These are phyloP conservation scores for Sclerotinia borealis DNA, from an alignment of 2,329 filamentous ascomycete species.

Conservation along the genomic window DNA sequence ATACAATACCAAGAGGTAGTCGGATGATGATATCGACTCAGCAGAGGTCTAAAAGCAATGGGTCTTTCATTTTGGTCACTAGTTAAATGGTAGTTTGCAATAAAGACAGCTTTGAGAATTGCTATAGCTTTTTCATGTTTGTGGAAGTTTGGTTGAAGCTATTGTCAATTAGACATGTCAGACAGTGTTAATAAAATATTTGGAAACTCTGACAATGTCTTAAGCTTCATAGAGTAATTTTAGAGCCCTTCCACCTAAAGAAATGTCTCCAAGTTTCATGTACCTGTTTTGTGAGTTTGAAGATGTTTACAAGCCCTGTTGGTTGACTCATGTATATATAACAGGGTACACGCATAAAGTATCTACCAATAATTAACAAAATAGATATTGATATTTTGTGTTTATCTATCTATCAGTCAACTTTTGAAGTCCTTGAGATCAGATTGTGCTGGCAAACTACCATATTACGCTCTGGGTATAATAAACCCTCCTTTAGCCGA, in stretches of 20 bases:
- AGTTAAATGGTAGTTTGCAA: background rate
- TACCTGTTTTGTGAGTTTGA: too few species aligned
- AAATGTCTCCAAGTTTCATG: too few species aligned
- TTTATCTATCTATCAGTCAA: too few species aligned
- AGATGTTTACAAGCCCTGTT: too few species aligned
- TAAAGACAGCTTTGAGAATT: background rate
- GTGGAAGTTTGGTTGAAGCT: background rate
- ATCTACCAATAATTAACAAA: too few species aligned
- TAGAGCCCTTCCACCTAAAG: background rate
- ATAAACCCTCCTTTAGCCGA: background rate
- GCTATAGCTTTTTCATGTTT: background rate
- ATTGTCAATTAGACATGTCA: accelerated
- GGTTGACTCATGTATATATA: too few species aligned
- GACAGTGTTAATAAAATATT: background rate
- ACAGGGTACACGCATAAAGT: too few species aligned
- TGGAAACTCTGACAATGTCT: background rate
- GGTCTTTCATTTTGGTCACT: background rate
- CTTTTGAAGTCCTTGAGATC: too few species aligned
- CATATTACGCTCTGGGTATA: too few species aligned
- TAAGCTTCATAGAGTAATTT: background rate
- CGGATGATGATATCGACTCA: background rate
- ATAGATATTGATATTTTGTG: too few species aligned
- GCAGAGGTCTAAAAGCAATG: background rate
- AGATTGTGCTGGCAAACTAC: too few species aligned
- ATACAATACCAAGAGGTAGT: background rate